phyloP scores from a whole-genome alignment of 306 rosid species.

The Rosa lucieae region DNA sequence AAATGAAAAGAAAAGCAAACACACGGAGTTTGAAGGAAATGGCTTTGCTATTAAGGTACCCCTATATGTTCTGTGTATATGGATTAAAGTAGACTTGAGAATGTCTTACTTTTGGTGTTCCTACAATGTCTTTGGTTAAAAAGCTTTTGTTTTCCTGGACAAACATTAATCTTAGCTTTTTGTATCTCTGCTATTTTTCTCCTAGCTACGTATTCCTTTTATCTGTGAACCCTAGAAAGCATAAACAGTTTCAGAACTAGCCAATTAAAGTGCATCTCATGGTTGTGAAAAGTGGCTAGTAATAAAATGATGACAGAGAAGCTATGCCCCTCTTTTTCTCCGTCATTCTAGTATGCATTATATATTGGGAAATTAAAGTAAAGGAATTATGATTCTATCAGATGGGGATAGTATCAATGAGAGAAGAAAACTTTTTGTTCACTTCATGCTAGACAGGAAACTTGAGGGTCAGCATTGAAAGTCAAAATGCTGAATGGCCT shows the following conservation, averaged over 20 bases:
- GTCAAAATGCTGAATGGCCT: background rate
- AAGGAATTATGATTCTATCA: background rate
- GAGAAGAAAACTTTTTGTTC: background rate
- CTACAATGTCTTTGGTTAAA: background rate
- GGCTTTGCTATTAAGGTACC: conserved; percentile 84
- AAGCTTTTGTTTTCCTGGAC: background rate
- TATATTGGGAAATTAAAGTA: background rate
- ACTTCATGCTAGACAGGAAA: background rate
- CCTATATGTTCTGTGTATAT: conserved; percentile 24
- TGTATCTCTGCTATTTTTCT: background rate
- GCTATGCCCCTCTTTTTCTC: background rate
- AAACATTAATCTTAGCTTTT: background rate
- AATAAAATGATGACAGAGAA: background rate
- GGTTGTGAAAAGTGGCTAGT: background rate
- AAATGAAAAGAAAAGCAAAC: conserved; percentile 85
- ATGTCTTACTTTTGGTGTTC: background rate
- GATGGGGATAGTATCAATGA: background rate
- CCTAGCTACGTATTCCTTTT: background rate
- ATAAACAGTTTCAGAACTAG: background rate
- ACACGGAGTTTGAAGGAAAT: conserved; percentile 91
- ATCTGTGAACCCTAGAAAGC: background rate
- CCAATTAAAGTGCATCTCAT: background rate
- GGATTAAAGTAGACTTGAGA: conserved; percentile 19
- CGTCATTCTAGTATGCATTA: background rate
- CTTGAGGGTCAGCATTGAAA: background rate